phyloP scores from a whole-genome alignment of 139 green algal species.

The Haematococcus sp. region DNA sequence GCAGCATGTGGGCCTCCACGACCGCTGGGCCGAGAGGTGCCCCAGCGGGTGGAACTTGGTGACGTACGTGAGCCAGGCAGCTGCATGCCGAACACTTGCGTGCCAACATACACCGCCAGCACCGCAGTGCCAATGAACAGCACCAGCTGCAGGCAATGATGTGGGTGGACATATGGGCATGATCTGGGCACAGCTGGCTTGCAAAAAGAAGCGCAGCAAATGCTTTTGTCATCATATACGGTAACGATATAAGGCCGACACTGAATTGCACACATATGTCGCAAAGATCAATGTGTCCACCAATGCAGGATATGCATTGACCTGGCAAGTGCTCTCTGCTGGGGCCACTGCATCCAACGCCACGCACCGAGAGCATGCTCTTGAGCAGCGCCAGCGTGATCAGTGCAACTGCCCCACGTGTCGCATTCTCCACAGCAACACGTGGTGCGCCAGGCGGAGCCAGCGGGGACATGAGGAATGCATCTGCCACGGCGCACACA shows the following conservation, averaged over 20 bases:
- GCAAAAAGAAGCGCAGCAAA: background rate
- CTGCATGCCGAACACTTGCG: constrained; percentile 22
- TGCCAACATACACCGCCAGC: constrained; percentile 28
- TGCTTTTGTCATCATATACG: background rate
- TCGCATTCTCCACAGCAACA: constrained; percentile 35
- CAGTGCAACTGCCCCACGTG: constrained; percentile 31
- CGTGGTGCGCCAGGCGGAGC: background rate
- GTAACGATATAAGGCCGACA: background rate
- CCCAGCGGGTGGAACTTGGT: background rate
- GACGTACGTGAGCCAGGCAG: constrained; percentile 10
- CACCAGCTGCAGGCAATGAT: constrained; percentile 22
- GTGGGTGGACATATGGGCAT: background rate
- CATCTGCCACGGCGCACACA: background rate
- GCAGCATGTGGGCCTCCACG: background rate
- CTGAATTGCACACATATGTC: background rate
- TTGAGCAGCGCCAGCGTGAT: constrained; percentile 39
- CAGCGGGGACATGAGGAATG: background rate
- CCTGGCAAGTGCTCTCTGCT: too few species aligned
- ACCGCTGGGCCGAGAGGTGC: background rate
- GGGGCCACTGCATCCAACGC: background rate
- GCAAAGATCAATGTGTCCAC: too few species aligned
- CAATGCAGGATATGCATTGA: too few species aligned
- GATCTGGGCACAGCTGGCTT: background rate
- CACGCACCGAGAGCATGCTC: constrained; percentile 36
- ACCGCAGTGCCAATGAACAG: constrained; percentile 29